phyloP scores from a whole-genome alignment of 1,284 basidiomycete species.

The Gomphus bonarii region DNA sequence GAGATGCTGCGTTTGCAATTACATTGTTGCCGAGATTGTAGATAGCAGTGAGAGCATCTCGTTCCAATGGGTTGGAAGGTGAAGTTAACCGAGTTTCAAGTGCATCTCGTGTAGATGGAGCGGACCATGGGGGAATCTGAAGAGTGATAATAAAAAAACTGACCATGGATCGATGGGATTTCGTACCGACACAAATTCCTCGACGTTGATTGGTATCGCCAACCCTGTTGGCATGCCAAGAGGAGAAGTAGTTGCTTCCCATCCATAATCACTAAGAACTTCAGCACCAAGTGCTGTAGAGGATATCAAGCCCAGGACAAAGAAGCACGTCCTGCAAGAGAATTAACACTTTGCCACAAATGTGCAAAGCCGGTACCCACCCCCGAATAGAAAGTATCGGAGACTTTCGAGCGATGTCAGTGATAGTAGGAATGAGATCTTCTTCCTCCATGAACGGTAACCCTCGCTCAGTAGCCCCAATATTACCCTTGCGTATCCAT shows the following conservation, averaged over 20 bases:
- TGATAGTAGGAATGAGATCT: constrained; percentile 81
- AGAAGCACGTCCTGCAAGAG: constrained; percentile 80
- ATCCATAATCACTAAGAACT: constrained; percentile 82
- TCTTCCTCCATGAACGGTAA: constrained; percentile 93
- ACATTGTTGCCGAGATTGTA: constrained; percentile 95
- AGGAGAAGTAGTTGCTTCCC: constrained; percentile 85
- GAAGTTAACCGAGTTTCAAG: constrained; percentile 46
- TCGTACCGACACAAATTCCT: constrained; percentile 72
- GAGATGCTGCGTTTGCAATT: constrained; percentile 86
- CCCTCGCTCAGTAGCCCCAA: constrained; percentile 84
- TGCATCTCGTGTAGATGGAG: constrained; percentile 32
- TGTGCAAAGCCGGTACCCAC: constrained; percentile 35
- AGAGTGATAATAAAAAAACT: background rate
- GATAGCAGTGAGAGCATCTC: constrained; percentile 83
- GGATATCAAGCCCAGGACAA: constrained; percentile 80
- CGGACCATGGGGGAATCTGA: constrained; percentile 74
- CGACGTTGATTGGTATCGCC: constrained; percentile 78
- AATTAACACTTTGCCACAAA: background rate
- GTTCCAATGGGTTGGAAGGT: constrained; percentile 61
- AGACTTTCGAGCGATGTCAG: constrained; percentile 88
- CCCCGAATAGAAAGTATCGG: constrained; percentile 87
- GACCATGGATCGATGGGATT: background rate
- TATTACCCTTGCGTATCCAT: constrained; percentile 62
- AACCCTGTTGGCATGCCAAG: constrained; percentile 84
- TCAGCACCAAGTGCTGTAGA: constrained; percentile 68